Conservation (phyloP, 2,329 filamentous ascomycete genomes). For the Paecilomyces dactylethromorphus region DNA sequence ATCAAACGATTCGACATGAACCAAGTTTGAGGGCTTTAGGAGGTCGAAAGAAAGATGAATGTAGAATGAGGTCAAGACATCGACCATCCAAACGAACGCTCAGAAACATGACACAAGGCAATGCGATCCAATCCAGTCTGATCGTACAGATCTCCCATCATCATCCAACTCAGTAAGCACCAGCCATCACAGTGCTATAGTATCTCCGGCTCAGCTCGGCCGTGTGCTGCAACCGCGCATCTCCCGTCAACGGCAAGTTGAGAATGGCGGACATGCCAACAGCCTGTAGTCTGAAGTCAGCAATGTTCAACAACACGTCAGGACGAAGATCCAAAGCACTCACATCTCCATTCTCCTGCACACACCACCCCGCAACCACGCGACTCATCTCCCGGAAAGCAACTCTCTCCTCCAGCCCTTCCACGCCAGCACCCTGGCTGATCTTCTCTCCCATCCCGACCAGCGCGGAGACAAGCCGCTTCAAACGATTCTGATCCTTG, state of each 20-base stretch:
- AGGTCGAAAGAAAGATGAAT: neutral
- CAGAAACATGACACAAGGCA: neutral
- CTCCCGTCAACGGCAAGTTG: constrained; percentile 56
- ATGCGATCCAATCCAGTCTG: neutral
- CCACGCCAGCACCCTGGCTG: constrained; percentile 46
- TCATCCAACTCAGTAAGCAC: constrained; percentile 24
- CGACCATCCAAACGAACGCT: neutral
- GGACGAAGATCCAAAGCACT: constrained; percentile 17
- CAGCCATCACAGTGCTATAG: constrained; percentile 58
- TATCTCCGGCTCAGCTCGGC: constrained; percentile 63
- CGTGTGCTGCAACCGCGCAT: constrained; percentile 64
- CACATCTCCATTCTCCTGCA: constrained; percentile 55
- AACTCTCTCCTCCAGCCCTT: constrained; percentile 55
- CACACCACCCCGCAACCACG: constrained; percentile 61
- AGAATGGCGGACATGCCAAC: constrained; percentile 33
- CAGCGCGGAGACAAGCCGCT: constrained; percentile 43
- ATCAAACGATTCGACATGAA: neutral
- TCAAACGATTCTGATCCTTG: constrained; percentile 35
- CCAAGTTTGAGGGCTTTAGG: neutral
- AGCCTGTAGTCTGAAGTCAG: constrained; percentile 15
- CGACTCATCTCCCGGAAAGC: constrained; percentile 78
- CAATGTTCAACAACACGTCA: neutral
- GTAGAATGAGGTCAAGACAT: neutral
- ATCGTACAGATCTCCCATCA: neutral
- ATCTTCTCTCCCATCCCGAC: constrained; percentile 33